These are phyloP conservation scores for Penicillium waksmanii DNA, from an alignment of 495 filamentous ascomycete species.

Conservation along the genomic window DNA sequence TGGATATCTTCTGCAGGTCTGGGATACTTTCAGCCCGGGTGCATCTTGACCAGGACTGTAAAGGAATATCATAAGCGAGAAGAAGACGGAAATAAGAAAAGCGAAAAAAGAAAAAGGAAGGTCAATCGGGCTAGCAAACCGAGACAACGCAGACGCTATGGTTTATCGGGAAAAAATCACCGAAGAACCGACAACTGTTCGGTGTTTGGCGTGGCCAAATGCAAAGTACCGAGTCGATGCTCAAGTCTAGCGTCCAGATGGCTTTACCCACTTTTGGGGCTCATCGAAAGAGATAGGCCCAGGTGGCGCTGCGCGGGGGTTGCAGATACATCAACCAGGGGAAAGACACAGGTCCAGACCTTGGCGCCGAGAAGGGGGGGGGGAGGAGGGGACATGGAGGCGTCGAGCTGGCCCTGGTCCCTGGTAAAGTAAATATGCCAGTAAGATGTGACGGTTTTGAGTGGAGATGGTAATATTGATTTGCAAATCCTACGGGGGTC, in stretches of 20 bases:
- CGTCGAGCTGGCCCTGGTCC: background rate
- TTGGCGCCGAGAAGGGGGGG: slow-evolving; percentile 9
- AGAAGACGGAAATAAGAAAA: slow-evolving; percentile 1
- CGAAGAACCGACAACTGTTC: slow-evolving; percentile 12
- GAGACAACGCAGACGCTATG: slow-evolving; percentile 17
- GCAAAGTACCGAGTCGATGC: background rate
- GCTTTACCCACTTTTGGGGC: slow-evolving; percentile 10
- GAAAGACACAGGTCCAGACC: slow-evolving; percentile 14
- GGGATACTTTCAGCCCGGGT: slow-evolving; percentile 5
- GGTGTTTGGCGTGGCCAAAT: slow-evolving; percentile 1
- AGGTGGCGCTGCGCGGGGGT: slow-evolving; percentile 7
- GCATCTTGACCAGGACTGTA: slow-evolving; percentile 2
- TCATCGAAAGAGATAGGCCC: slow-evolving; percentile 9
- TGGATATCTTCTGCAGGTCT: slow-evolving; percentile 13
- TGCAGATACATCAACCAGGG: slow-evolving; percentile 9
- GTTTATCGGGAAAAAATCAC: slow-evolving; percentile 12
- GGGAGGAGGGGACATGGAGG: background rate
- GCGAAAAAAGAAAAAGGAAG: background rate
- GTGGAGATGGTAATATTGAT: background rate
- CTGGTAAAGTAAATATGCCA: background rate
- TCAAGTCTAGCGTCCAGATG: background rate
- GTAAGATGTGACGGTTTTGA: background rate
- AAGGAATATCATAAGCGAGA: slow-evolving; percentile 10
- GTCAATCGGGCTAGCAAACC: slow-evolving; percentile 1
- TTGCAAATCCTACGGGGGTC: background rate